These are phyloP conservation scores for Fraxinus americana DNA, from an alignment of 257 asterid species.

Conservation along the genomic window DNA sequence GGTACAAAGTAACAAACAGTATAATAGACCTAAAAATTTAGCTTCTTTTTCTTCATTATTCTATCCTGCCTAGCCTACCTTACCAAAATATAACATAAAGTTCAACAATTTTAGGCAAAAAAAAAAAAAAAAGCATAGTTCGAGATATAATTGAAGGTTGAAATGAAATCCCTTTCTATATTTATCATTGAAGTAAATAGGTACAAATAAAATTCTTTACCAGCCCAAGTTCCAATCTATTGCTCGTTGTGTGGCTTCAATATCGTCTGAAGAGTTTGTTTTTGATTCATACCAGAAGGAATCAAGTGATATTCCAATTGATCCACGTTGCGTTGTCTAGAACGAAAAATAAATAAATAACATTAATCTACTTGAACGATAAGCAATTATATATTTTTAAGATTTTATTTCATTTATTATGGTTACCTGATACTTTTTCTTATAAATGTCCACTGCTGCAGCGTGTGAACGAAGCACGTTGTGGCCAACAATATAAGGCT, in stretches of 20 bases:
- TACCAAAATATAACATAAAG: too few relatives aligned
- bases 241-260: slow-evolving; percentile 67
- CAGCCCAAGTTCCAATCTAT: slow-evolving; percentile 81
- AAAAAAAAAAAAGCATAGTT: too few relatives aligned
- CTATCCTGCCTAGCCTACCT: too few relatives aligned
- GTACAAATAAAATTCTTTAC: slow-evolving; percentile 34
- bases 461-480: slow-evolving; percentile 73
- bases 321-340: slow-evolving; percentile 60
- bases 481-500: slow-evolving; percentile 78
- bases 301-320: slow-evolving; percentile 70
- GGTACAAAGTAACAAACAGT: too few relatives aligned
- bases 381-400: neutral
- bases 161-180: too few relatives aligned
- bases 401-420: neutral
- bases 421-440: slow-evolving; percentile 62
- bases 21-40: too few relatives aligned
- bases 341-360: neutral
- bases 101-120: too few relatives aligned
- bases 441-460: slow-evolving; percentile 54
- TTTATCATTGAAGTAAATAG: neutral
- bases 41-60: too few relatives aligned
- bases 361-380: neutral
- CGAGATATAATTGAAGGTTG: too few relatives aligned
- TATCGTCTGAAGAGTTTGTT: slow-evolving; percentile 49
- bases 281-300: slow-evolving; percentile 74